phyloP scores from a whole-genome alignment of 768 basidiomycete genomes.

The Pleurotus tuoliensis region DNA sequence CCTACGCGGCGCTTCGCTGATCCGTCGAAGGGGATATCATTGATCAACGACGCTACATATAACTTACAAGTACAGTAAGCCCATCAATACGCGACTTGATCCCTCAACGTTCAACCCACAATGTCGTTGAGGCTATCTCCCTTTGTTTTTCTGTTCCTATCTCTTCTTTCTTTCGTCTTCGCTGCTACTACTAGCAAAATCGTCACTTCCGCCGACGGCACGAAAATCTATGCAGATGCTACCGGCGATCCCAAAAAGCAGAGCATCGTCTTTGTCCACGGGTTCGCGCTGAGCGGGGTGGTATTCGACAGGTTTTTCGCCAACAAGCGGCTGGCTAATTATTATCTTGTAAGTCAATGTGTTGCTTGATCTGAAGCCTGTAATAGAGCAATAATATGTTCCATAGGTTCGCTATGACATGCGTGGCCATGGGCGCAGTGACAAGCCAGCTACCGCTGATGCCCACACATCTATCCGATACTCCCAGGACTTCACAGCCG shows the following conservation, averaged over 20 bases:
- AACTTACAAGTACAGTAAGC: no score
- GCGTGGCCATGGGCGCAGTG: constrained; percentile 30
- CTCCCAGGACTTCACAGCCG: constrained; percentile 28
- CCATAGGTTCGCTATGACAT: constrained; percentile 30
- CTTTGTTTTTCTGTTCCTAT: constrained; percentile 20
- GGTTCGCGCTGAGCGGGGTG: constrained; percentile 1
- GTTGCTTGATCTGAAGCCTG: no score
- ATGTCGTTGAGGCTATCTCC: constrained; percentile 13
- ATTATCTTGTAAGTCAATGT: background rate
- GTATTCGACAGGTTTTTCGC: constrained; percentile 8
- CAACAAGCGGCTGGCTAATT: background rate
- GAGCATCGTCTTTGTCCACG: constrained; percentile 10
- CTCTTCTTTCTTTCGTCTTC: background rate
- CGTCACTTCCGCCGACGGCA: constrained; percentile 27
- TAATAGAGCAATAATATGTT: no score
- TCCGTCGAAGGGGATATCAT: no score
- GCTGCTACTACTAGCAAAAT: background rate
- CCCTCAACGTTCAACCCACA: no score
- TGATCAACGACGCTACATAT: no score
- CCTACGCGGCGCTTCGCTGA: no score
- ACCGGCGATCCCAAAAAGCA: constrained; percentile 5
- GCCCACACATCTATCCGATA: background rate
- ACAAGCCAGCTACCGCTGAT: constrained; percentile 19
- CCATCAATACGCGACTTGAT: no score
- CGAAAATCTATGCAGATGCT: constrained; percentile 23